A percentile compares a stretch with the other conserved stretches of the same genome.
Evolutionary conservation across 352 stramenopile species (phyloP).

Genomic region (Thalassiosira exigua): DNA sequence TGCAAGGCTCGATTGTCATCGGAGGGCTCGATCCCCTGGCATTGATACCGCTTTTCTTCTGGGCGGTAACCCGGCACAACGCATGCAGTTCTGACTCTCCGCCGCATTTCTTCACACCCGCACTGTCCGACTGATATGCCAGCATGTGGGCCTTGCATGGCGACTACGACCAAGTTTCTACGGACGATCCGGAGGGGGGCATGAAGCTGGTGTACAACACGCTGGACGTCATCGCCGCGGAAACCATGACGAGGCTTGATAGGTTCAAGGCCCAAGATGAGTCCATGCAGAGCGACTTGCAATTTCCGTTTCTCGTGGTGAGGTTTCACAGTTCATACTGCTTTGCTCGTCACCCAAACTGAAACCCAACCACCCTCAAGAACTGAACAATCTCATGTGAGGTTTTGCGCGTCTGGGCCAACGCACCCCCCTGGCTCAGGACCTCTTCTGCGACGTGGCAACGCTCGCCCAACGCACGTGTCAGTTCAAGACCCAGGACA

Average conservation of each 20-base stretch:
- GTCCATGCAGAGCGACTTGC: not conserved
- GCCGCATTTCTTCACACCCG: too few relatives aligned
- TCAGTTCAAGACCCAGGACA: constrained; percentile 72
- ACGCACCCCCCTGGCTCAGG: constrained; percentile 29
- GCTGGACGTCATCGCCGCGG: constrained; percentile 54
- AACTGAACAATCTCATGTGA: constrained; percentile 85
- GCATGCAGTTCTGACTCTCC: too few relatives aligned
- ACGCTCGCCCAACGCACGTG: constrained; percentile 30
- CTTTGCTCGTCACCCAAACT: not conserved
- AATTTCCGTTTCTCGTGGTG: not conserved
- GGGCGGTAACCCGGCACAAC: too few relatives aligned
- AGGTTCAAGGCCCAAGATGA: constrained; percentile 54
- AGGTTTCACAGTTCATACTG: not conserved
- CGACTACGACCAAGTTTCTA: constrained; percentile 69
- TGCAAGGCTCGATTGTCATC: too few relatives aligned
- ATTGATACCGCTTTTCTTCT: too few relatives aligned
- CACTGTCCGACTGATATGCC: too few relatives aligned
- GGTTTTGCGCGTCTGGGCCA: constrained; percentile 67
- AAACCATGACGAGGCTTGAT: constrained; percentile 50
- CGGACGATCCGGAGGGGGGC: constrained; percentile 62
- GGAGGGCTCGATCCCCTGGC: too few relatives aligned
- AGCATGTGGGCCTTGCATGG: too few relatives aligned
- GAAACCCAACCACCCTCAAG: constrained; percentile 72
- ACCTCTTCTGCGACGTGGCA: constrained; percentile 56
- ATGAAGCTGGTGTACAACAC: constrained; percentile 51